Percentiles rank a stretch among this genome's conserved stretches.
phyloP scores from a whole-genome alignment of 345 rosid genomes.

The Jatropha curcas region DNA sequence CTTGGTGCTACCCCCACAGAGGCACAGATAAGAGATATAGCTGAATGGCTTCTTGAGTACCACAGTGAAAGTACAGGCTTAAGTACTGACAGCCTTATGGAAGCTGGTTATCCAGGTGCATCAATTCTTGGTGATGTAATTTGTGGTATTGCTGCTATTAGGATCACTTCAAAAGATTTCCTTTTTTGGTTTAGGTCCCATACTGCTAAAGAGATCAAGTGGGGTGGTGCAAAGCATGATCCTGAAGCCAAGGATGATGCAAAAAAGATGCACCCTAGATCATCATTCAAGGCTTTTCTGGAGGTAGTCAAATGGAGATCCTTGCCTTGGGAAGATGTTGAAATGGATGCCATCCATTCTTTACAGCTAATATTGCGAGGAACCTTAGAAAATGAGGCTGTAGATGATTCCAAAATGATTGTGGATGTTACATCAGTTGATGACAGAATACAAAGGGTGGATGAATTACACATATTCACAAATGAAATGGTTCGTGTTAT shows the following conservation, averaged over 20 bases:
- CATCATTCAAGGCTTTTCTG: conserved; percentile 83
- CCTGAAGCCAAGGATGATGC: conserved; percentile 70
- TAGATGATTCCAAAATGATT: conserved; percentile 46
- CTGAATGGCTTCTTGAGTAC: conserved; percentile 63
- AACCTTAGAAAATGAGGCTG: conserved; percentile 55
- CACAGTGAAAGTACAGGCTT: conserved; percentile 64
- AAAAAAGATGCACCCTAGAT: conserved; percentile 81
- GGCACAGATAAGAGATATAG: conserved; percentile 61
- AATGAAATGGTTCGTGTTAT: conserved; percentile 85
- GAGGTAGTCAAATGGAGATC: conserved; percentile 74
- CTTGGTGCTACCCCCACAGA: conserved; percentile 78
- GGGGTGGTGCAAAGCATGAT: conserved; percentile 91
- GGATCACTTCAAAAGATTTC: conserved; percentile 61
- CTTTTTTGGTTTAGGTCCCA: conserved; percentile 88
- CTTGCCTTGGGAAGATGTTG: conserved; percentile 78
- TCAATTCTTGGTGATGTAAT: conserved; percentile 61
- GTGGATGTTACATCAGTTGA: conserved; percentile 48
- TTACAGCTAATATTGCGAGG: conserved; percentile 77
- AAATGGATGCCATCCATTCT: conserved; percentile 88
- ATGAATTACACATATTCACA: conserved; percentile 54
- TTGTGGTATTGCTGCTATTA: conserved; percentile 73
- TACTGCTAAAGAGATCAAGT: conserved; percentile 74
- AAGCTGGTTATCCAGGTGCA: conserved; percentile 81
- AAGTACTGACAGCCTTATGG: conserved; percentile 81
- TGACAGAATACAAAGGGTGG: conserved; percentile 53